Base-by-base conservation (phyloP, 106 monocot genomes). In the Allium sativum region DNA sequence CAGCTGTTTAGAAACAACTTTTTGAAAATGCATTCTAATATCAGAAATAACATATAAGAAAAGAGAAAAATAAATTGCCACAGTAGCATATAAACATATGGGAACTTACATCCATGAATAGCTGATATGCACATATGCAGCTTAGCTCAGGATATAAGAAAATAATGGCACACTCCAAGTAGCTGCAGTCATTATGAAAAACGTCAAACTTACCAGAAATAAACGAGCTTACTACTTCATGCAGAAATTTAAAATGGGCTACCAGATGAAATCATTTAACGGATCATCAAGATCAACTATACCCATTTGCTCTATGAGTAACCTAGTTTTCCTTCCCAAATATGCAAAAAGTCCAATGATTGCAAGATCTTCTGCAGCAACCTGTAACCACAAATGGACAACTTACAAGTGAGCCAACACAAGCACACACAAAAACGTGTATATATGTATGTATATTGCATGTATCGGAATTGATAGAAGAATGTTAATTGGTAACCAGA, bases 271-370 rank as follows among this genome's bases (percentile, higher is more conserved):
- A 44, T 45, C 62, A 44, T 63, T 63, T 18, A 71, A 20, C 21
- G 71, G 48, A 10, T 71, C 62, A 21, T 71, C 62, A 16, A 71
- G 52, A 62, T 71, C 71, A 6, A 62, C 55, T 62, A 63, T 55
- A 45, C 62, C 62, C 71, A 62, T 71, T 19, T 62, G 16, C 2
- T 17, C 19, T 71, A 71, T 55, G 62, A 62, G 62, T 45, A 62
- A 44, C 47, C 71, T 71, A n/a, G 71, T 71, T 31, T 63, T 62
- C 18, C 71, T 71, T 47, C 71, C 71, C 10, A 71, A 42, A 55
- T 54, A 47, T 45, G 71, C 53, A 63, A 71, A 55, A 44, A 71
- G 55, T 55, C 71, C 71, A 1, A 71, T 42, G 22, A 63, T 45
- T 53, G 62, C 71, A 13, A 71, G 53, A 16, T 71, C 71, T 54